Evolutionary conservation across 108 stramenopile species (phyloP).

Genomic region (Conticribra guillardii): DNA sequence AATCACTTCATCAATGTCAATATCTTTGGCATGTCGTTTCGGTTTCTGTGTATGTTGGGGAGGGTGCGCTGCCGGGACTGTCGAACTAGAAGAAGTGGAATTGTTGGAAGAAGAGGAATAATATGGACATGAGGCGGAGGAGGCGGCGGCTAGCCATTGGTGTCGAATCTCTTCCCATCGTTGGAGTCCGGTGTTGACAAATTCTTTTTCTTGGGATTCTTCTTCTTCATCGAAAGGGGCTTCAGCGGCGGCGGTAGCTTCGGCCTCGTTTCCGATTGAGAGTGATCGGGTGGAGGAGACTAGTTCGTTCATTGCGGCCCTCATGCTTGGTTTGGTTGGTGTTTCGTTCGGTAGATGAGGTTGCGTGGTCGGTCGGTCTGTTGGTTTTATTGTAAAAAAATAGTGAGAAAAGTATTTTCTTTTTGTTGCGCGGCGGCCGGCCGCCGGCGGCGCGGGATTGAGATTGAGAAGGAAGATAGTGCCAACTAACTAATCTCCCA

Average conservation of each 20-base stretch:
- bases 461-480: too few relatives aligned
- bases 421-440: too few relatives aligned
- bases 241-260: background rate
- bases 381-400: too few relatives aligned
- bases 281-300: background rate
- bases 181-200: slow-evolving; percentile 50
- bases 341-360: too few relatives aligned
- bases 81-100: background rate
- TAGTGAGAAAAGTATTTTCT: too few relatives aligned
- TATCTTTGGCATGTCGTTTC: slow-evolving; percentile 27
- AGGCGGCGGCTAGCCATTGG: slow-evolving; percentile 44
- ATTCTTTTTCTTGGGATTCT: slow-evolving; percentile 6
- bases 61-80: background rate
- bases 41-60: slow-evolving; percentile 9
- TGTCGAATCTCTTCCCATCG: slow-evolving; percentile 61
- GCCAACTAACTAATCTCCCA: too few relatives aligned
- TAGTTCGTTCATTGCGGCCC: slow-evolving; percentile 20
- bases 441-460: too few relatives aligned
- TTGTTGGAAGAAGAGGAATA: background rate
- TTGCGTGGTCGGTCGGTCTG: too few relatives aligned
- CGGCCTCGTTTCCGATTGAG: background rate
- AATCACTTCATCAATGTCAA: slow-evolving; percentile 83
- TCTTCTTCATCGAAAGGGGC: background rate
- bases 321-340: too few relatives aligned
- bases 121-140: slow-evolving; percentile 1